phyloP scores from a whole-genome alignment of 805 yeast genomes.

The Wickerhamiella siamensis region DNA sequence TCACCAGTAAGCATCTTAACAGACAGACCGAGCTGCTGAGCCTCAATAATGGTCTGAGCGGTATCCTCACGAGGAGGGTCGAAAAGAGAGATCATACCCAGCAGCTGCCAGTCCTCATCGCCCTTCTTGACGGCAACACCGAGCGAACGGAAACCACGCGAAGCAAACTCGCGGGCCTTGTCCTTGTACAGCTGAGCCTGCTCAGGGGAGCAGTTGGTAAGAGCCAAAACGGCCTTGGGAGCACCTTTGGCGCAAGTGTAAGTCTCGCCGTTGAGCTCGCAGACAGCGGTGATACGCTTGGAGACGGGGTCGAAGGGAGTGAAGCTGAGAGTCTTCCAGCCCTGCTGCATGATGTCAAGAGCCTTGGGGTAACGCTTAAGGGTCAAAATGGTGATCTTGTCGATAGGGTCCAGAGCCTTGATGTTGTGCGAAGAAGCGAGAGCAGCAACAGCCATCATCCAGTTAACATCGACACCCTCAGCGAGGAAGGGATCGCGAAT shows the following conservation, averaged over 20 bases:
- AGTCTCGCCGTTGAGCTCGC: slow-evolving; percentile 92
- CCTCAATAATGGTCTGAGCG: slow-evolving; percentile 88
- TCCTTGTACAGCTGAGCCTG: slow-evolving; percentile 87
- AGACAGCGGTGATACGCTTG: slow-evolving; percentile 88
- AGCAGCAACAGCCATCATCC: slow-evolving; percentile 94
- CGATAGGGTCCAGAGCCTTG: slow-evolving; percentile 96
- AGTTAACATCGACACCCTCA: slow-evolving; percentile 93
- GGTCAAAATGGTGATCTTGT: slow-evolving; percentile 89
- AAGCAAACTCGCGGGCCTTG: slow-evolving; percentile 93
- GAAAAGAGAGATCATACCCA: slow-evolving; percentile 97
- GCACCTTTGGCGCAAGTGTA: slow-evolving; percentile 97
- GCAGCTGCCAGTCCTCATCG: slow-evolving; percentile 96
- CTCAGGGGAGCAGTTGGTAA: slow-evolving; percentile 55
- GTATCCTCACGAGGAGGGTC: slow-evolving; percentile 99
- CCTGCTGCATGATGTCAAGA: slow-evolving; percentile 28
- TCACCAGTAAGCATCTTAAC: slow-evolving; percentile 98
- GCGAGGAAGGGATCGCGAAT: slow-evolving; percentile 96
- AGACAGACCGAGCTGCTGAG: slow-evolving; percentile 82
- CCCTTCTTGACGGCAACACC: slow-evolving; percentile 99
- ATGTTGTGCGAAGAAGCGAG: slow-evolving; percentile 95
- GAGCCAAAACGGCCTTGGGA: slow-evolving; percentile 74
- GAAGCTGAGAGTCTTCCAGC: slow-evolving; percentile 45
- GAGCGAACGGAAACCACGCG: slow-evolving; percentile 96
- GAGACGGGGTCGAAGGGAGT: slow-evolving; percentile 97
- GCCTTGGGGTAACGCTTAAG: slow-evolving; percentile 85